These are phyloP conservation scores for Ceratocystis diversiconidia DNA, from an alignment of 2,329 filamentous ascomycete genomes.

Conservation along the genomic window DNA sequence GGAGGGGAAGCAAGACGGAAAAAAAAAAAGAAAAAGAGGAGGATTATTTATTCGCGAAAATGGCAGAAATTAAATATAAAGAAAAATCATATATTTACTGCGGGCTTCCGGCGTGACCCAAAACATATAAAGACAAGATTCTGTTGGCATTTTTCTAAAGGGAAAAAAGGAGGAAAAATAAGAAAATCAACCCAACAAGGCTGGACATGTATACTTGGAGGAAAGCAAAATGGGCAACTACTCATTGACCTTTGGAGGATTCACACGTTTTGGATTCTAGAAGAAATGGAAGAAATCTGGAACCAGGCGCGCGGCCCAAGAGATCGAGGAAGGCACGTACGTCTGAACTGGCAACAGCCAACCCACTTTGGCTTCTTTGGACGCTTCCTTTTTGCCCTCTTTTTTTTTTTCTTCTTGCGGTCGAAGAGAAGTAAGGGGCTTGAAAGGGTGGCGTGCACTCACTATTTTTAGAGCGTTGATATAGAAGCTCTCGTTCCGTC, in stretches of 20 bases:
- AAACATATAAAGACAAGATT: not conserved
- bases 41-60: not conserved
- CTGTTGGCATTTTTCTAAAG: no score
- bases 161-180: not conserved
- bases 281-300: constrained; percentile 1
- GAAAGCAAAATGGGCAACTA: not conserved
- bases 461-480: not conserved
- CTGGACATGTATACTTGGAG: not conserved
- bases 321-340: not conserved
- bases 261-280: not conserved
- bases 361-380: not conserved
- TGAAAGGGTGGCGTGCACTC: not conserved
- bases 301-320: not conserved
- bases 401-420: no score
- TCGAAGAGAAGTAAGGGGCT: not conserved
- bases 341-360: not conserved
- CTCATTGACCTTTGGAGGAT: not conserved
- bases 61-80: not conserved
- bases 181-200: not conserved
- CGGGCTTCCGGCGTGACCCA: not conserved
- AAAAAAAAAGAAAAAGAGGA: not conserved
- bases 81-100: not conserved
- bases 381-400: no score
- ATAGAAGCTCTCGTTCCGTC: not conserved
- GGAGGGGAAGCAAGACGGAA: not conserved